Evolutionary conservation across 768 basidiomycete species (phyloP).

Genomic region (Suillus americanus): DNA sequence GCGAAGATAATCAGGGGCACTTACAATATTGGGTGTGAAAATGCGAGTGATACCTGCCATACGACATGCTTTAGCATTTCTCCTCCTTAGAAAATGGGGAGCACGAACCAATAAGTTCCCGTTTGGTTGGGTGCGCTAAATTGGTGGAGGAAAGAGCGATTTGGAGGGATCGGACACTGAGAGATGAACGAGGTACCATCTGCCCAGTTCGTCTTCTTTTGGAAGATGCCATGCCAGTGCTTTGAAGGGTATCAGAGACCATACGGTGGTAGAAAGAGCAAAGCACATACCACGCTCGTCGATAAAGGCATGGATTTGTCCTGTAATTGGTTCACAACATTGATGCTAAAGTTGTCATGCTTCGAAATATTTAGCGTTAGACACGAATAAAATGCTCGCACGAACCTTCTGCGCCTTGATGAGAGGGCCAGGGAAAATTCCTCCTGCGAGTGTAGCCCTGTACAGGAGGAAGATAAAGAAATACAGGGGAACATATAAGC

Average conservation of each 20-base stretch:
- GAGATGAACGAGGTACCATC: constrained; percentile 43
- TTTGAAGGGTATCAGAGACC: constrained; percentile 7
- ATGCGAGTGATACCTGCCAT: constrained; percentile 41
- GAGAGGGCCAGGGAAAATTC: constrained; percentile 48
- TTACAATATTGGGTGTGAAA: constrained; percentile 38
- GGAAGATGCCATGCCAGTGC: constrained; percentile 37
- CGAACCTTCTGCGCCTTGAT: constrained; percentile 42
- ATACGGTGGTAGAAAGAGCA: not conserved
- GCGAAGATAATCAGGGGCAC: constrained; percentile 26
- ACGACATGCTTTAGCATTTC: constrained; percentile 5
- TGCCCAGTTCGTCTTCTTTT: constrained; percentile 33
- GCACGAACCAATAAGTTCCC: constrained; percentile 42
- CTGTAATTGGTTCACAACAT: constrained; percentile 33
- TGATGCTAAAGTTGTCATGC: constrained; percentile 36
- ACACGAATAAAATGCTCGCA: not conserved
- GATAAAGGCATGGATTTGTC: constrained; percentile 33
- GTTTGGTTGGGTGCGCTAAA: constrained; percentile 39
- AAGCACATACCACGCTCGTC: constrained; percentile 35
- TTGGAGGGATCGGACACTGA: constrained; percentile 46
- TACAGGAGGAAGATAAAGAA: not conserved
- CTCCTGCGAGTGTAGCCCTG: constrained; percentile 45
- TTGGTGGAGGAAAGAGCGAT: constrained; percentile 39
- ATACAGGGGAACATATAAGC: not conserved
- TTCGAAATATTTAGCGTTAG: constrained; percentile 9
- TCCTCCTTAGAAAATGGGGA: not conserved